Percentiles rank a stretch among this genome's conserved stretches.
phyloP scores from a whole-genome alignment of 352 stramenopile genomes.

The Nothophytophthora sp. region DNA sequence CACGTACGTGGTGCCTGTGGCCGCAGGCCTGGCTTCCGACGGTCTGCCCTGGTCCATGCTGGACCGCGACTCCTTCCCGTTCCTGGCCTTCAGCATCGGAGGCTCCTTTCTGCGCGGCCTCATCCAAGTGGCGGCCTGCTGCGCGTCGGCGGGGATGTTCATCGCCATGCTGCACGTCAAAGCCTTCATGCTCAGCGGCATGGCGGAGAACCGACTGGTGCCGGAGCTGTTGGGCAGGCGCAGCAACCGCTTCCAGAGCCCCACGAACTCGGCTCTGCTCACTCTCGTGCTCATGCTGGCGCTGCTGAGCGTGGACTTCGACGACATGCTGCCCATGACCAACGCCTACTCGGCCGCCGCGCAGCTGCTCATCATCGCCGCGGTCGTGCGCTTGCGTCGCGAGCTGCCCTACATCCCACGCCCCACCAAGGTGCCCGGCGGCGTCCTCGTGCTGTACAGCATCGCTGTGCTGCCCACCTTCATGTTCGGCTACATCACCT shows the following conservation, averaged over 20 bases:
- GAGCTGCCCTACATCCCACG: constrained; percentile 69
- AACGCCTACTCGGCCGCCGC: constrained; percentile 90
- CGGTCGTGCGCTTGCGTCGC: constrained; percentile 87
- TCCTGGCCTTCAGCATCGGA: constrained; percentile 81
- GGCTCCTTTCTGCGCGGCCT: constrained; percentile 82
- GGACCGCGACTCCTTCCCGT: constrained; percentile 85
- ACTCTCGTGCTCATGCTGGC: constrained; percentile 40
- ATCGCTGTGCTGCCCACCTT: constrained; percentile 36
- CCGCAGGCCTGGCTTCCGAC: constrained; percentile 69
- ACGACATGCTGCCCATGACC: constrained; percentile 81
- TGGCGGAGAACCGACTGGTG: constrained; percentile 83
- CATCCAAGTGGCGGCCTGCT: constrained; percentile 74
- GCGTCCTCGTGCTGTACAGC: constrained; percentile 29
- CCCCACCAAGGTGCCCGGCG: constrained; percentile 55
- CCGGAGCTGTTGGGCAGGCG: constrained; percentile 75
- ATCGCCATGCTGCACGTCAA: constrained; percentile 90
- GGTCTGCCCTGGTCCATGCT: constrained; percentile 67
- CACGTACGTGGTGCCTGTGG: constrained; percentile 90
- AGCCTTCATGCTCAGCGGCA: constrained; percentile 81
- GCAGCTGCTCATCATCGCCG: constrained; percentile 89
- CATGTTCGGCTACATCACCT: constrained; percentile 58
- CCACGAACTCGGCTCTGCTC: constrained; percentile 33
- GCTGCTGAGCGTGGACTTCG: constrained; percentile 58
- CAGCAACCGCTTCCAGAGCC: constrained; percentile 32
- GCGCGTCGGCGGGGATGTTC: constrained; percentile 87